Evolutionary conservation across 305 asterid genomes (phyloP).

Genomic region (Fraxinus platypoda): DNA sequence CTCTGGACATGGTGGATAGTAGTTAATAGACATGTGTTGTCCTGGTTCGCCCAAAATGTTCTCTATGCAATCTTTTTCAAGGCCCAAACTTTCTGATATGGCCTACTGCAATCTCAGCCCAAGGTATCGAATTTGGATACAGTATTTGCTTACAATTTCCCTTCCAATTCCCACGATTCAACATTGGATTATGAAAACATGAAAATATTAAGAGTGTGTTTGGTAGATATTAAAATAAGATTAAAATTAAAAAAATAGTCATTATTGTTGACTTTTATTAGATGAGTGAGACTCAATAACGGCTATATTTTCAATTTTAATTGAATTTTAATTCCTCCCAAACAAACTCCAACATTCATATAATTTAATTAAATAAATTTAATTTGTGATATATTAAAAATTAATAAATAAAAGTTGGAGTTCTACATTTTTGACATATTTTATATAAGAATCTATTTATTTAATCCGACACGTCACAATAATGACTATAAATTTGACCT

Average conservation of each 20-base stretch:
- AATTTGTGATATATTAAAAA: neutral
- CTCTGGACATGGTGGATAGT: constrained; percentile 57
- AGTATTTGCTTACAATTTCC: constrained; percentile 56
- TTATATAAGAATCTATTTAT: too few species aligned
- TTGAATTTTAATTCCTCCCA: too few species aligned
- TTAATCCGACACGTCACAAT: neutral
- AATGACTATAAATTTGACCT: neutral
- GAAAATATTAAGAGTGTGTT: neutral
- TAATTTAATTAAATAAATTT: neutral
- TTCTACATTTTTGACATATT: too few species aligned
- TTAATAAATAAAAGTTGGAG: too few species aligned
- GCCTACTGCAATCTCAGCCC: constrained; percentile 64
- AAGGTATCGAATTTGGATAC: constrained; percentile 56
- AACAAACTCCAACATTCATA: too few species aligned
- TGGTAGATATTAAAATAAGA: too few species aligned
- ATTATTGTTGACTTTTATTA: too few species aligned
- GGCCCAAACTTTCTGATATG: constrained; percentile 73
- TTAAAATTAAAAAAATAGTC: too few species aligned
- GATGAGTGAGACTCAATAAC: too few species aligned
- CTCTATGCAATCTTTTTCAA: constrained; percentile 38
- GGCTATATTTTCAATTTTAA: too few species aligned
- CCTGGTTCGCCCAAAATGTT: constrained; percentile 40
- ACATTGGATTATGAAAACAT: neutral
- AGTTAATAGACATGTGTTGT: constrained; percentile 60
- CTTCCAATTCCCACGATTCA: constrained; percentile 18